Base-by-base conservation (phyloP, 306 rosid genomes). In the Boehmeria nivea region DNA sequence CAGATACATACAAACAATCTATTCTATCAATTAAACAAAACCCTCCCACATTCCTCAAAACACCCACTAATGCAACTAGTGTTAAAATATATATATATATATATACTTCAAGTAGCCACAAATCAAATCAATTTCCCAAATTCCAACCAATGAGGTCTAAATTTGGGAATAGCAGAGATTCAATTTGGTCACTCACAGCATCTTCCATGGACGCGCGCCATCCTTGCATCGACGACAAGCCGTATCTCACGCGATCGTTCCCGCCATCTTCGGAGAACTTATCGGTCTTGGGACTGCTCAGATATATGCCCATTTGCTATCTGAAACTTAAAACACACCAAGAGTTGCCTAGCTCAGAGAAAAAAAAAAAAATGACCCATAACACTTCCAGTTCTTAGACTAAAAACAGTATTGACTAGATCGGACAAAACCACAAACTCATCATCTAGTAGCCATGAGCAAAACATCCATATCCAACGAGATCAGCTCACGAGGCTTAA, bases 131-230 rank as follows among this genome's bases (percentile, higher is more conserved):
- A 31, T 31, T 10, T 25, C 0, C 36, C 7, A 51, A 14, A 51
- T 27, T 25, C 43, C 25, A 34, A 40, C 22, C 24, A 9, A 57
- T 19, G 22, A 39, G 17, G 39, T 16, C 31, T 6, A 13, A 28
- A 20, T 36, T n/a, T 54, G 1, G 47, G 33, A 28, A 61, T 24
- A 49, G 39, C 15, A 67, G 44, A 28, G 22, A 31, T 49, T 59
- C 50, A 67, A 56, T n/a, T n/a, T 54, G 48, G 64, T 54, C 68
- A 90, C 96, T 82, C 63, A 91, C 98, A 44, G 99, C 96, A 78
- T 91, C 99, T 83, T 91, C 99, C 99, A 91, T 91, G 69, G 93
- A 46, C 44, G 95, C 81, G 20, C 99, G 99, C 99, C 99, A 91
- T 22, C 99, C 99, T 83, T 91, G 99, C 99, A 91, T 91, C 47